Evolutionary conservation across 169 alveolate genomes (phyloP), one percentile per base, ranked within the genome.

Genomic region (Plasmodium coatneyi): DNA sequence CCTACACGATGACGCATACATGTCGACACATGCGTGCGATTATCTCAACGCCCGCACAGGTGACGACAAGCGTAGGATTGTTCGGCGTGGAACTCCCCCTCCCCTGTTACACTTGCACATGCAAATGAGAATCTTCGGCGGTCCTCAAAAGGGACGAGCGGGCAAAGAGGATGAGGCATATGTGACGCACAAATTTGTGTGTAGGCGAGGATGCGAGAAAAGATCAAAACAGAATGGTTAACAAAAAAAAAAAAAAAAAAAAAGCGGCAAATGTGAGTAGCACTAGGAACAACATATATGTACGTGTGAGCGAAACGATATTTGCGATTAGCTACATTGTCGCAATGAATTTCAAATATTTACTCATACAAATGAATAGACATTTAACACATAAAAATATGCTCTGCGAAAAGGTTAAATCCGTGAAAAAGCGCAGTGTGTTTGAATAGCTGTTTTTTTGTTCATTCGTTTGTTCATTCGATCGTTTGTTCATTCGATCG

Each of bases 381-480:
- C 84, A 78, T 41, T 32, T 39, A 39, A 78, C 66, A 78, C 43
- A 78, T 30, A 22, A 78, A 78, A 78, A 28, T 28, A 28, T 76
- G 10, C 22, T 32, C 46, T 32, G 41, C 49, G 28, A 32, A 34
- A 19, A 22, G 30, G 46, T 79, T 25, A 39, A 78, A 79, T 41
- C 34, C 14, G 56, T 79, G 72, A 14, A 41, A 79, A 41, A 12
- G 34, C 54, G 56, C 34, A 79, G 30, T 79, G 84, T 41, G 56
- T 41, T 79, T 79, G 54, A 41, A 79, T 30, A 43, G 32, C 32
- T 41, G 84, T 36, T 41, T 79, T 41, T 79, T 79, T 79, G 60
- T 66, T 22, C 30, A 36, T 79, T 43, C 56, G 12, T 41, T 49
- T 41, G 14, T 6, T 78, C 25, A 14, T 41, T 49, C 60, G 7